phyloP scores from a whole-genome alignment of 2,329 filamentous ascomycete genomes.

The Aspergillus eucalypticola region DNA sequence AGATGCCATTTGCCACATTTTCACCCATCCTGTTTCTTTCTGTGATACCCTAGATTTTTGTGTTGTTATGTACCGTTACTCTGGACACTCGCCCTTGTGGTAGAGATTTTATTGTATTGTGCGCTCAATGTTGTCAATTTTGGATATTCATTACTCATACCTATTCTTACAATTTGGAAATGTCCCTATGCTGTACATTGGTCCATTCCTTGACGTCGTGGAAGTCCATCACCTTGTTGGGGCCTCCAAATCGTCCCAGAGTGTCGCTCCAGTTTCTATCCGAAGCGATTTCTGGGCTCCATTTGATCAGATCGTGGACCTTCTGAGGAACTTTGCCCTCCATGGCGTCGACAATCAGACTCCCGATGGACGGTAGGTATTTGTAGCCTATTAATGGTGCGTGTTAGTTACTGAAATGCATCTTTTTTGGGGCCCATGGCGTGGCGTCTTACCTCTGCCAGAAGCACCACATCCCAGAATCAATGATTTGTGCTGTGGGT shows the following conservation, averaged over 20 bases:
- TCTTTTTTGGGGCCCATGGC: background rate
- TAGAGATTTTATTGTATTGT: background rate
- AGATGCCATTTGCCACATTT: background rate
- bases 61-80: background rate
- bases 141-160: background rate
- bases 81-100: background rate
- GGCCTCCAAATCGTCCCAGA: slow-evolving; percentile 50
- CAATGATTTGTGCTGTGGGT: slow-evolving; percentile 48
- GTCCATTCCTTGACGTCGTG: slow-evolving; percentile 47
- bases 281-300: slow-evolving; percentile 53
- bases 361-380: slow-evolving; percentile 53
- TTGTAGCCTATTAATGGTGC: slow-evolving; percentile 45
- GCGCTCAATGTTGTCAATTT: background rate
- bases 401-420: background rate
- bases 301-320: slow-evolving; percentile 48
- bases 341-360: slow-evolving; percentile 50
- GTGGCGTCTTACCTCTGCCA: slow-evolving; percentile 32
- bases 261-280: slow-evolving; percentile 49
- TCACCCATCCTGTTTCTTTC: slow-evolving; percentile 1
- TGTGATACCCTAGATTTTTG: slow-evolving; percentile 18
- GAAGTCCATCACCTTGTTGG: slow-evolving; percentile 52
- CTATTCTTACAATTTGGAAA: slow-evolving; percentile 18
- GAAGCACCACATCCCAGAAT: slow-evolving; percentile 53
- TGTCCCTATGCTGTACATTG: slow-evolving; percentile 19
- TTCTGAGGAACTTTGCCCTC: slow-evolving; percentile 46